These are phyloP conservation scores for Pterocarpus santalinus DNA, from an alignment of 306 rosid species.

Conservation along the genomic window DNA sequence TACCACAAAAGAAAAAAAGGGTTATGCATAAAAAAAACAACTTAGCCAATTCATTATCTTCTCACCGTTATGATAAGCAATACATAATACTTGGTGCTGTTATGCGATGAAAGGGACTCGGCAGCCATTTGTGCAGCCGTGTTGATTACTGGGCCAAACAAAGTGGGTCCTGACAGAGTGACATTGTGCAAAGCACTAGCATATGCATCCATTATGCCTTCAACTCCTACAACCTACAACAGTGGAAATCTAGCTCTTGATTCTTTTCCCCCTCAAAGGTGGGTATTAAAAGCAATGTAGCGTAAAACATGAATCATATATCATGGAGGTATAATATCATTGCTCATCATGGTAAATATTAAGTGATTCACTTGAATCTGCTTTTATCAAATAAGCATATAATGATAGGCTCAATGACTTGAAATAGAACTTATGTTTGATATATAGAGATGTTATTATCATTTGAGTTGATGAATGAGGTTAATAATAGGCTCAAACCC, in stretches of 20 bases:
- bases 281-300: neutral
- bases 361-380: neutral
- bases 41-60: neutral
- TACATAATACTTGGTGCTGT: slow-evolving; percentile 62
- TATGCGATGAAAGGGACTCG: slow-evolving; percentile 55
- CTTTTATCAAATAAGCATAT: neutral
- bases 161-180: slow-evolving; percentile 79
- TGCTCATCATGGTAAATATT: too few relatives aligned
- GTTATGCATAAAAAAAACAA: slow-evolving; percentile 15
- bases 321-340: neutral
- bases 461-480: neutral
- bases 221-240: slow-evolving; percentile 79
- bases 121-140: slow-evolving; percentile 77
- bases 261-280: neutral
- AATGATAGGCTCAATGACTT: neutral
- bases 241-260: neutral
- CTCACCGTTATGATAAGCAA: slow-evolving; percentile 86
- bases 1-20: neutral
- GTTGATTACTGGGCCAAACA: slow-evolving; percentile 84
- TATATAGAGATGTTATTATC: neutral
- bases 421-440: neutral
- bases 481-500: too few relatives aligned
- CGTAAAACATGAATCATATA: neutral
- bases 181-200: slow-evolving; percentile 63
- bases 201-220: slow-evolving; percentile 88